Percentiles rank a stretch among this genome's conserved stretches.
phyloP scores from a whole-genome alignment of 2,329 filamentous ascomycete genomes.

The Xylaria sp. region DNA sequence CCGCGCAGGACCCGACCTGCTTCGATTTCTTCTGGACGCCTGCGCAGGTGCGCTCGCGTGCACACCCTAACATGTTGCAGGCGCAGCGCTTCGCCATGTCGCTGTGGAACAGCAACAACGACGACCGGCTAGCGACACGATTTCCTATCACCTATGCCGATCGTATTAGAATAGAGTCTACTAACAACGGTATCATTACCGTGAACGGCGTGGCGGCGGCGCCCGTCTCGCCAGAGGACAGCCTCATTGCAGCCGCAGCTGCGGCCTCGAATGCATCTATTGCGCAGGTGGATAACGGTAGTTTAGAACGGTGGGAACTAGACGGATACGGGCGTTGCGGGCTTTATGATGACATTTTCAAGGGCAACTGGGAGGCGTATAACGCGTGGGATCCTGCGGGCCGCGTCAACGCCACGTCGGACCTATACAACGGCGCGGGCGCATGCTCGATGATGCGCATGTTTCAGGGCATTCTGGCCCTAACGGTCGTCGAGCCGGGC shows the following conservation, averaged over 20 bases:
- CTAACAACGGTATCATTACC: constrained; percentile 51
- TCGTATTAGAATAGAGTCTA: constrained; percentile 72
- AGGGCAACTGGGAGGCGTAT: constrained; percentile 65
- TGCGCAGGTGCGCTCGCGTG: constrained; percentile 73
- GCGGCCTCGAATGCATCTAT: constrained; percentile 62
- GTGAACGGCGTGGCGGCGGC: constrained; percentile 47
- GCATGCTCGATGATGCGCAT: constrained; percentile 69
- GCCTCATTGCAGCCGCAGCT: constrained; percentile 48
- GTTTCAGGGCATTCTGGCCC: constrained; percentile 67
- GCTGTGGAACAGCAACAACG: constrained; percentile 68
- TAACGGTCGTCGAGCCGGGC: constrained; percentile 62
- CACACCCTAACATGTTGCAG: constrained; percentile 70
- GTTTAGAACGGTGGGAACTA: constrained; percentile 77
- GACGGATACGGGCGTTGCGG: constrained; percentile 72
- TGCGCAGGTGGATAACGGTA: constrained; percentile 77
- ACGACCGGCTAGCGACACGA: constrained; percentile 68
- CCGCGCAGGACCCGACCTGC: constrained; percentile 72
- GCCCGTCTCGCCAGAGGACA: constrained; percentile 47
- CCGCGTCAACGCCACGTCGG: constrained; percentile 63
- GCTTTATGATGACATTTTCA: constrained; percentile 65
- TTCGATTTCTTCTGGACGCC: constrained; percentile 81
- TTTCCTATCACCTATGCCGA: constrained; percentile 76
- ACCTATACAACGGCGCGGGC: constrained; percentile 68
- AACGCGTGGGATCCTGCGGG: constrained; percentile 67
- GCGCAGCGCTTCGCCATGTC: constrained; percentile 75